Conservation (phyloP, 495 filamentous ascomycete species). For the Aspergillus indologenus region DNA sequence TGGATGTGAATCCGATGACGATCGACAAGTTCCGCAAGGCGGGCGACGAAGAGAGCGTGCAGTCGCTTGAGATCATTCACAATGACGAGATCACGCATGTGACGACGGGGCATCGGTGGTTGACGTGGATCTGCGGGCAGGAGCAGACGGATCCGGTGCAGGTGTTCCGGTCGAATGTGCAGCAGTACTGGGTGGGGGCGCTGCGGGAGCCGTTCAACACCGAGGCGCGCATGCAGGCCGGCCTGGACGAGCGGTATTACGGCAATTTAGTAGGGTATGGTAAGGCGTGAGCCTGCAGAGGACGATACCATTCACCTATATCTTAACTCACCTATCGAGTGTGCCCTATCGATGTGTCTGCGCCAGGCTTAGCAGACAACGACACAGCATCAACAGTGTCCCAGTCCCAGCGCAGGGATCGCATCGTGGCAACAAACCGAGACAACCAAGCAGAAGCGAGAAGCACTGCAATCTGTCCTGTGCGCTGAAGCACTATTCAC, state of each 20-base stretch:
- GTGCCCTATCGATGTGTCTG: too few relatives aligned
- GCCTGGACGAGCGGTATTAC: constrained; percentile 50
- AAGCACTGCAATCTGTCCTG: too few relatives aligned
- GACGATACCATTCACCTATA: too few relatives aligned
- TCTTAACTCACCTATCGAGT: too few relatives aligned
- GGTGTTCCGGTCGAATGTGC: constrained; percentile 49
- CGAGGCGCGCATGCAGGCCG: constrained; percentile 47
- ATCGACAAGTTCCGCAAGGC: constrained; percentile 52
- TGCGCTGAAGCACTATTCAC: too few relatives aligned
- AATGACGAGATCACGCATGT: constrained; percentile 56
- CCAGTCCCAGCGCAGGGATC: too few relatives aligned
- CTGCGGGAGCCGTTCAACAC: constrained; percentile 50
- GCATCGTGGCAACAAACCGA: too few relatives aligned
- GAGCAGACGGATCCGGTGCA: constrained; percentile 49
- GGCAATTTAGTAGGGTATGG: constrained; percentile 22
- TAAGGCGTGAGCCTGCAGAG: constrained; percentile 2
- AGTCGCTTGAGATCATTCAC: constrained; percentile 46
- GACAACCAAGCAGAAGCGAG: too few relatives aligned
- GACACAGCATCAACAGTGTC: too few relatives aligned
- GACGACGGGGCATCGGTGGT: constrained; percentile 52
- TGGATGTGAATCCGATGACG: constrained; percentile 53
- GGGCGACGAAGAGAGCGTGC: constrained; percentile 43
- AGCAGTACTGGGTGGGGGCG: constrained; percentile 45
- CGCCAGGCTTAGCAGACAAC: too few relatives aligned
- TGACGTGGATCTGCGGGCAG: constrained; percentile 51